Percentiles rank a stretch among this genome's conserved stretches.
These are phyloP conservation scores for Cichorium intybus DNA, from an alignment of 140 eudicot genomes.

Conservation along the genomic window DNA sequence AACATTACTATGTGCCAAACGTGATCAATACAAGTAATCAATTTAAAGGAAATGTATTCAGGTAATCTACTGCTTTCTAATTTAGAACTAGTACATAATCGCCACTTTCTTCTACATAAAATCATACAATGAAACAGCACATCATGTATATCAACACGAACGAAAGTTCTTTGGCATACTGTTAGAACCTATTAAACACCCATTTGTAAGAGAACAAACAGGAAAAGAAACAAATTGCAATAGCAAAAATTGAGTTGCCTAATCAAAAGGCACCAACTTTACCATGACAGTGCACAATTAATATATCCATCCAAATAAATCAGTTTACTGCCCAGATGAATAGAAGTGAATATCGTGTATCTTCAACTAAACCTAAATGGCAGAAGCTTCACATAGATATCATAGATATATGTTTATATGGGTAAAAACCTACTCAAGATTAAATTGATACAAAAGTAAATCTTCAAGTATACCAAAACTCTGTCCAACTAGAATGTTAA, in stretches of 20 bases:
- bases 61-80: not conserved
- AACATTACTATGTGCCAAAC: not conserved
- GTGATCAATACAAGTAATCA: not conserved
- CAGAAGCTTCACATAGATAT: not conserved
- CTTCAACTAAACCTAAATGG: not conserved
- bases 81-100: not conserved
- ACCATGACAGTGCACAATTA: not conserved
- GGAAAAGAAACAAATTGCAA: not conserved
- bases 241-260: not conserved
- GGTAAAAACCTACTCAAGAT: no score
- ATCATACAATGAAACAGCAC: conserved; percentile 6
- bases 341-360: not conserved
- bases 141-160: not conserved
- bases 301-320: not conserved
- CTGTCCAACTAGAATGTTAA: not conserved
- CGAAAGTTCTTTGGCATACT: not conserved
- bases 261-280: not conserved
- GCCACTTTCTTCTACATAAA: not conserved
- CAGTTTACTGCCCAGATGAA: not conserved
- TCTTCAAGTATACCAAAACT: not conserved
- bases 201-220: not conserved
- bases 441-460: not conserved
- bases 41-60: not conserved
- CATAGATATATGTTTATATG: no score
- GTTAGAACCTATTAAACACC: not conserved